Conservation (phyloP, 805 yeast species). For the Tetrapisispora nanseiensis region DNA sequence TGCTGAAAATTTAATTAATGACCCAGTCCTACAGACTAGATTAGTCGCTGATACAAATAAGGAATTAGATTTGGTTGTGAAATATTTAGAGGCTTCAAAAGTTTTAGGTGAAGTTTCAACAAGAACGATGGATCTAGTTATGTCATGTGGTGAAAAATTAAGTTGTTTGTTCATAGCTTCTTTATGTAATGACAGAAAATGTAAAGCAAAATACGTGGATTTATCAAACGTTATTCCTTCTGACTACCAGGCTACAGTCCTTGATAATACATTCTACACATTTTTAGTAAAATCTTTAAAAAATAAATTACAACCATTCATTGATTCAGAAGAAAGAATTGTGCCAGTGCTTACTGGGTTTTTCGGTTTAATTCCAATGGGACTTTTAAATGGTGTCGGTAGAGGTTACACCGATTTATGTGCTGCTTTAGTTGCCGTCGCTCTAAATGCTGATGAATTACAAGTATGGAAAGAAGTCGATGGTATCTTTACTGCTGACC, state of each 20-base stretch:
- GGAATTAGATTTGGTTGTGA: slow-evolving; percentile 61
- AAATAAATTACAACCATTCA: slow-evolving; percentile 36
- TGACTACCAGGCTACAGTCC: slow-evolving; percentile 43
- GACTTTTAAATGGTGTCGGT: slow-evolving; percentile 84
- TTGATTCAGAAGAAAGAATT: slow-evolving; percentile 28
- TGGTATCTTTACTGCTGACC: slow-evolving; percentile 98
- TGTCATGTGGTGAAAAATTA: slow-evolving; percentile 90
- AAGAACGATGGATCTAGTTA: slow-evolving; percentile 78
- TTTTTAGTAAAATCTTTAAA: slow-evolving; percentile 46
- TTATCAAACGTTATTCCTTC: slow-evolving; percentile 62
- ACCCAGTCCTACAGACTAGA: slow-evolving; percentile 36
- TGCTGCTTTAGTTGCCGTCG: slow-evolving; percentile 94
- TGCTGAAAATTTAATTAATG: slow-evolving; percentile 46
- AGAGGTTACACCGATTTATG: slow-evolving; percentile 97
- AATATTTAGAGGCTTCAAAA: slow-evolving; percentile 75
- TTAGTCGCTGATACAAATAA: slow-evolving; percentile 49
- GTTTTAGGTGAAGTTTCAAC: slow-evolving; percentile 86
- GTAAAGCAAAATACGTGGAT: slow-evolving; percentile 69
- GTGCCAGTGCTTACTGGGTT: slow-evolving; percentile 94
- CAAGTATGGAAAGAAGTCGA: slow-evolving; percentile 99
- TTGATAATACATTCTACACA: slow-evolving; percentile 59
- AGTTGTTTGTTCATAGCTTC: slow-evolving; percentile 85
- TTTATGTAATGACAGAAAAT: slow-evolving; percentile 72
- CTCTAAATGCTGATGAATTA: slow-evolving; percentile 80
- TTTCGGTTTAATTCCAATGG: slow-evolving; percentile 94